Conservation (phyloP, 1,139 yeast species). For the Debaryomyces udenii region DNA sequence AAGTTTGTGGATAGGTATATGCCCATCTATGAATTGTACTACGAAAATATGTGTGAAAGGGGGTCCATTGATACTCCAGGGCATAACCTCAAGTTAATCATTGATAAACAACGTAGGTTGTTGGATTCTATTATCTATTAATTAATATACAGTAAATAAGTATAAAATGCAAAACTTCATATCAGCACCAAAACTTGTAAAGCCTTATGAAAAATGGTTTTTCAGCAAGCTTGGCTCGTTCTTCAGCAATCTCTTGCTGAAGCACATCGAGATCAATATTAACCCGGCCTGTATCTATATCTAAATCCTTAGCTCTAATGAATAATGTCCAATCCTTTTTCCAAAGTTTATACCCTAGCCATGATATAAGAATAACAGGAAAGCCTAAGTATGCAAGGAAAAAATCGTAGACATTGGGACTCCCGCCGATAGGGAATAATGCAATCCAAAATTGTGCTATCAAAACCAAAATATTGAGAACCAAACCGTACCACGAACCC, state of each 20-base stretch:
- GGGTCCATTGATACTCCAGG: conserved; percentile 20
- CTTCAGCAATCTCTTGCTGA: conserved; percentile 46
- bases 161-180: conserved; percentile 1
- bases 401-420: conserved; percentile 39
- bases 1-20: conserved; percentile 79
- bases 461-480: conserved; percentile 51
- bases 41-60: conserved; percentile 41
- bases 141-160: conserved; percentile 6
- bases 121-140: conserved; percentile 8
- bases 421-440: conserved; percentile 41
- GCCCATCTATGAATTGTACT: conserved; percentile 81
- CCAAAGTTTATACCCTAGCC: conserved; percentile 47
- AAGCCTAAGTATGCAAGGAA: conserved; percentile 42
- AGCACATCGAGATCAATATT: conserved; percentile 39
- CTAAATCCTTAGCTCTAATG: conserved; percentile 40
- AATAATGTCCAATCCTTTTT: conserved; percentile 39
- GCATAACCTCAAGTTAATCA: conserved; percentile 28
- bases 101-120: conserved; percentile 30
- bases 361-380: conserved; percentile 39
- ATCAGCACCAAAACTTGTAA: conserved; percentile 37
- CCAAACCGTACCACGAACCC: conserved; percentile 55
- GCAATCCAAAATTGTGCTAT: conserved; percentile 56
- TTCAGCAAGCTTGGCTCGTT: conserved; percentile 34
- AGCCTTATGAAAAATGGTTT: conserved; percentile 33
- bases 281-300: conserved; percentile 44